phyloP scores from a whole-genome alignment of 257 asterid species.

The Solanum dulcamara region DNA sequence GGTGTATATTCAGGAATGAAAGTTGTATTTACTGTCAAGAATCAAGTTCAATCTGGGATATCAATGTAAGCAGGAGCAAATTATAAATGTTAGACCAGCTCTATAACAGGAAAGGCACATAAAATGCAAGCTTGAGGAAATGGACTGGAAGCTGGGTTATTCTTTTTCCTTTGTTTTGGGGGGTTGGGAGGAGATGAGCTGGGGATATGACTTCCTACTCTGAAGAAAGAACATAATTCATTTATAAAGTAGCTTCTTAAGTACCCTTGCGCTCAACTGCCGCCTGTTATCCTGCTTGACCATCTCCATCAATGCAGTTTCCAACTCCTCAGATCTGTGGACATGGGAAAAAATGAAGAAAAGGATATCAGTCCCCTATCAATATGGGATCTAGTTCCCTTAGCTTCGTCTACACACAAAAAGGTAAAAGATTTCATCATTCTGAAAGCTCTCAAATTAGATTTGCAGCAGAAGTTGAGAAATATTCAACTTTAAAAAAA shows the following conservation, averaged over 20 bases:
- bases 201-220: not conserved
- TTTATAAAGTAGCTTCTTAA: conserved; percentile 7
- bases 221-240: not conserved
- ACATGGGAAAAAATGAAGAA: not conserved
- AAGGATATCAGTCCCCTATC: not conserved
- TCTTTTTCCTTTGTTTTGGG: not conserved
- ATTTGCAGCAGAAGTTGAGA: not conserved
- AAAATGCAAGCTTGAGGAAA: not conserved
- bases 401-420: not conserved
- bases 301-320: conserved; percentile 96
- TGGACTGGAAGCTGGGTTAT: not conserved
- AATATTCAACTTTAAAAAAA: not conserved
- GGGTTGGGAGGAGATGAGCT: not conserved
- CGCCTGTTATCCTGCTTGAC: conserved; percentile 95
- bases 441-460: not conserved
- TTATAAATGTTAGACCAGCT: not conserved
- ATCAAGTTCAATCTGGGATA: not conserved
- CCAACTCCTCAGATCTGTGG: conserved; percentile 93
- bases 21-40: not conserved
- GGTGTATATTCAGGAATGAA: not conserved
- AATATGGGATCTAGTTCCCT: not conserved
- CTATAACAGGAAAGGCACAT: not conserved
- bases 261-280: conserved; percentile 82
- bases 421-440: not conserved
- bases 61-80: not conserved